Conservation (phyloP, 768 basidiomycete species). For the Butyriboletus loyo region DNA sequence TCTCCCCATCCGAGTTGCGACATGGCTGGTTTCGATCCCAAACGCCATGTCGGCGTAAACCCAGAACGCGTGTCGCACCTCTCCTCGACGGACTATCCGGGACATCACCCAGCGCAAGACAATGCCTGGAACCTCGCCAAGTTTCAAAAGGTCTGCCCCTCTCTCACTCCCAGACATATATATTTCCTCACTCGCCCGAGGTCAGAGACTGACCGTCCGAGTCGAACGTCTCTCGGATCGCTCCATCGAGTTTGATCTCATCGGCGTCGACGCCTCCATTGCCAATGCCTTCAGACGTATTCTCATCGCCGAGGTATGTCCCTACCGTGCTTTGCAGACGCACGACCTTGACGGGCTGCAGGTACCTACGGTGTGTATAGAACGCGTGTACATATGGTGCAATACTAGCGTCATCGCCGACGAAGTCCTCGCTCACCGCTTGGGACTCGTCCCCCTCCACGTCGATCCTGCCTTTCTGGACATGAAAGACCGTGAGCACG, state of each 20-base stretch:
- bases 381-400: constrained; percentile 89
- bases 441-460: constrained; percentile 88
- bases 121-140: constrained; percentile 75
- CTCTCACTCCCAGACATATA: not conserved
- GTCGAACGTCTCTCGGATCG: constrained; percentile 78
- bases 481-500: constrained; percentile 42
- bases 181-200: constrained; percentile 7
- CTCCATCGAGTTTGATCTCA: constrained; percentile 90
- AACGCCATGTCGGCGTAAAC: constrained; percentile 62
- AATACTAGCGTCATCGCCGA: constrained; percentile 94
- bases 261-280: constrained; percentile 94
- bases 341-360: constrained; percentile 27
- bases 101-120: constrained; percentile 82
- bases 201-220: constrained; percentile 67
- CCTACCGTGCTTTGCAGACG: not conserved
- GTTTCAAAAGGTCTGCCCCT: constrained; percentile 68
- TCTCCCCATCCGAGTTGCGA: not conserved
- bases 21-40: constrained; percentile 34
- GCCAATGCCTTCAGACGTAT: constrained; percentile 94
- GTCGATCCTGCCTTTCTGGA: constrained; percentile 76
- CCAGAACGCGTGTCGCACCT: constrained; percentile 76
- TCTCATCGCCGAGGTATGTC: constrained; percentile 85
- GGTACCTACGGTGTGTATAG: constrained; percentile 91
- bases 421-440: constrained; percentile 88
- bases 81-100: constrained; percentile 88